Base-by-base conservation (phyloP, 441 rosid genomes). In the Erodium texanum region DNA sequence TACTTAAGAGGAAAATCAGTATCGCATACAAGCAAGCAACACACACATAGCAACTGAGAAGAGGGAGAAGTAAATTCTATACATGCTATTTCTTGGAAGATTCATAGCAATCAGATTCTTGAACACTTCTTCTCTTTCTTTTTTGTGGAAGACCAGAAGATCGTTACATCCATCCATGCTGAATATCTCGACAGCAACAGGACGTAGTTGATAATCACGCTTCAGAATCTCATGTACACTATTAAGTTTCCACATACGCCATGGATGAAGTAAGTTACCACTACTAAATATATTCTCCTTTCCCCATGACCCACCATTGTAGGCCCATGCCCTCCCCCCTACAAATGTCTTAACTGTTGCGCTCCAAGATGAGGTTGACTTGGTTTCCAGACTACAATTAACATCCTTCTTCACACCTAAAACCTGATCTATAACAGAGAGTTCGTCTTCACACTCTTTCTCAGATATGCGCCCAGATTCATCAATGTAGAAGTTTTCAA, bases 301-400 rank as follows among this genome's bases (percentile, higher is more conserved):
- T 70, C 99, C 99, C 99, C 99, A 96, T 65, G 98, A 99, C 80
- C 99, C 99, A 72, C 99, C 99, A 86, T 83, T 84, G 70, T 89
- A 96, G 73, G 99, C 99, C 99, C 99, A 96, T 41, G 99, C 99
- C 80, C 95, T 86, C 67, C 97, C 99, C 70, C 99, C 99, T 70
- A 76, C 80, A 74, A 77, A 85, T 59, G 92, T 71, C 83, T 87
- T 93, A 32, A 79, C 80, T 54, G 82, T 71, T 70, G 92, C 65
- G 76, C 79, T 75, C 92, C 89, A 84, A 48, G 98, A 93, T 24
- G 95, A 83, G 73, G 89, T 82, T 70, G 99, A 89, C 81, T 87
- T 93, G 61, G 99, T 89, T 75, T 82, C 99, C 76, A 71, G 43
- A 78, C 88, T 82, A 66, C 92, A 74, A 66, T 81, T 82, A 66